phyloP scores from a whole-genome alignment of 1,284 basidiomycete species.

The Bondarzewia mesenterica region DNA sequence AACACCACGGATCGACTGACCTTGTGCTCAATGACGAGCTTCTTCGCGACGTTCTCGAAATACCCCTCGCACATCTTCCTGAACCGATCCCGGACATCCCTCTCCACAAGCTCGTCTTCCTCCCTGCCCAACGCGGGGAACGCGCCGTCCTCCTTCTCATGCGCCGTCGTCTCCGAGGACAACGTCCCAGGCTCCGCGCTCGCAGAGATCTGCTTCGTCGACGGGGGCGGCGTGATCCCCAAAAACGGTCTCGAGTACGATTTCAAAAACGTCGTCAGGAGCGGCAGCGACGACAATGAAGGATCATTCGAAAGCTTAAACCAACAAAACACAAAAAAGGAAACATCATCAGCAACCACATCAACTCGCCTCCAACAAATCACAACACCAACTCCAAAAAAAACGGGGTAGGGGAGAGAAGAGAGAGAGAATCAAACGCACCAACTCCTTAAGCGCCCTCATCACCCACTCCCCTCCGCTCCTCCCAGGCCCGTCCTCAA shows the following conservation, averaged over 20 bases:
- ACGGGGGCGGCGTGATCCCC: slow-evolving; percentile 51
- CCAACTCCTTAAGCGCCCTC: slow-evolving; percentile 76
- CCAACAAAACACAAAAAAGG: neutral
- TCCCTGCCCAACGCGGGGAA: slow-evolving; percentile 41
- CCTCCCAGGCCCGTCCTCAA: slow-evolving; percentile 54
- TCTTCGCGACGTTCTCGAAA: slow-evolving; percentile 87
- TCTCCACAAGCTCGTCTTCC: slow-evolving; percentile 71
- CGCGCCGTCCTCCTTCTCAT: slow-evolving; percentile 21
- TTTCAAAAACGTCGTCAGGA: slow-evolving; percentile 81
- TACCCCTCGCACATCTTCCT: slow-evolving; percentile 91
- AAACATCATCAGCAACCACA: no score
- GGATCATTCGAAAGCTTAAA: slow-evolving; percentile 79
- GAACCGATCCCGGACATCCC: slow-evolving; percentile 82
- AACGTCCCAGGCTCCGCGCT: slow-evolving; percentile 46
- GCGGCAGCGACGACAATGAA: slow-evolving; percentile 75
- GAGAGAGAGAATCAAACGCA: no score
- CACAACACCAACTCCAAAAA: slow-evolving; percentile 2
- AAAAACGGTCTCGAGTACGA: slow-evolving; percentile 77
- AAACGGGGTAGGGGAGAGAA: neutral
- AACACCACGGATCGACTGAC: slow-evolving; percentile 49
- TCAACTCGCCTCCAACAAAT: neutral
- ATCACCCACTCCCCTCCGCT: slow-evolving; percentile 85
- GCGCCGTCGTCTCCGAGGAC: slow-evolving; percentile 34
- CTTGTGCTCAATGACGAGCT: slow-evolving; percentile 85
- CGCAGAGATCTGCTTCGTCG: slow-evolving; percentile 46